A percentile compares a stretch with the other conserved stretches of the same genome.
Evolutionary conservation across 192 early-diverging fungal genomes (phyloP).

Genomic region (Kappamyces sp.): DNA sequence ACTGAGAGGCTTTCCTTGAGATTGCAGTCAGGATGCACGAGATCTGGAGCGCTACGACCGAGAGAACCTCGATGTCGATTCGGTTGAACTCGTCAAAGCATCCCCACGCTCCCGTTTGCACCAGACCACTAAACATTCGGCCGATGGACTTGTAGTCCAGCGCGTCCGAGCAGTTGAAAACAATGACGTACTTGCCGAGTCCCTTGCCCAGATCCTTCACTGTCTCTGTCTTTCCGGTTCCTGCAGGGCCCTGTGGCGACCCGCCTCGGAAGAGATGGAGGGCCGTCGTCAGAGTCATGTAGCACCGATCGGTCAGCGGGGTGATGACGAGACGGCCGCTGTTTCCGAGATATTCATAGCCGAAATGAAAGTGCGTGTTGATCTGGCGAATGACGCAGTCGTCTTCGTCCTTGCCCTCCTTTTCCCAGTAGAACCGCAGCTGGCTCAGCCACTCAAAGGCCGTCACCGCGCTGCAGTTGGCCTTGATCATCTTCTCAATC

Average conservation of each 20-base stretch:
- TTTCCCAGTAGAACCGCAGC: slow-evolving; percentile 59
- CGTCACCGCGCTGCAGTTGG: slow-evolving; percentile 42
- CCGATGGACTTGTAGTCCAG: slow-evolving; percentile 60
- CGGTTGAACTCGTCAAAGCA: slow-evolving; percentile 64
- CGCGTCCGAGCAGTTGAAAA: slow-evolving; percentile 56
- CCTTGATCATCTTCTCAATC: slow-evolving; percentile 49
- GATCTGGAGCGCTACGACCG: slow-evolving; percentile 54
- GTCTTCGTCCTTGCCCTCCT: slow-evolving; percentile 53
- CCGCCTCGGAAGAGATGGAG: slow-evolving; percentile 50
- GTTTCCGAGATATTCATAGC: slow-evolving; percentile 57
- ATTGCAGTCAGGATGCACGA: slow-evolving; percentile 51
- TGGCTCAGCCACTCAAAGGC: slow-evolving; percentile 59
- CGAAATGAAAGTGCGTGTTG: slow-evolving; percentile 54
- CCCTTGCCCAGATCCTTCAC: slow-evolving; percentile 58
- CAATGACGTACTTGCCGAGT: slow-evolving; percentile 56
- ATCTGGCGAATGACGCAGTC: slow-evolving; percentile 60
- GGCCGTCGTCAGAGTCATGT: slow-evolving; percentile 57
- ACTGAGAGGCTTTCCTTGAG: slow-evolving; percentile 35
- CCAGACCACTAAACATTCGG: slow-evolving; percentile 54
- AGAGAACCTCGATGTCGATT: slow-evolving; percentile 59
- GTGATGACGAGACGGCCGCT: slow-evolving; percentile 56
- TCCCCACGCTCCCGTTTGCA: slow-evolving; percentile 61
- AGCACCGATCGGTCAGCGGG: slow-evolving; percentile 55
- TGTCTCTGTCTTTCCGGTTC: slow-evolving; percentile 62
- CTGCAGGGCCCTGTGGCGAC: slow-evolving; percentile 52